phyloP scores from a whole-genome alignment of 805 yeast genomes.

The Debaryomyces tyrocola region DNA sequence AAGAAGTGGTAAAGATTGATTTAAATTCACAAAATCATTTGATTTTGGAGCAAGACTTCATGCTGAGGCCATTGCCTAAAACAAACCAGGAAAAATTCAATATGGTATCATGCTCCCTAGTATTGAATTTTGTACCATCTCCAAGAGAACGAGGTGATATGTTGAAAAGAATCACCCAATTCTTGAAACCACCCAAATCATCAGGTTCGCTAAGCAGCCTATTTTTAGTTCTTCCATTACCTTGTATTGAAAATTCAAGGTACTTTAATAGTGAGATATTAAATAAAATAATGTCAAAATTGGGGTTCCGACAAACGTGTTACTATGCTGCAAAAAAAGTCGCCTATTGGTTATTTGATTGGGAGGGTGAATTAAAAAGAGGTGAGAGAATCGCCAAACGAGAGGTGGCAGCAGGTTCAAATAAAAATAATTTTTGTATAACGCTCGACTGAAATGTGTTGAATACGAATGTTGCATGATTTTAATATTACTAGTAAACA shows the following conservation, averaged over 20 bases:
- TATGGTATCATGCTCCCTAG: slow-evolving; percentile 79
- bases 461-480: too few relatives aligned
- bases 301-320: slow-evolving; percentile 57
- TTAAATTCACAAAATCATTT: slow-evolving; percentile 74
- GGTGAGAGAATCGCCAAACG: slow-evolving; percentile 34
- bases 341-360: slow-evolving; percentile 67
- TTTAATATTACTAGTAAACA: background rate
- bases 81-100: slow-evolving; percentile 50
- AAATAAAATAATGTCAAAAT: slow-evolving; percentile 45
- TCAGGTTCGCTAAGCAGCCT: slow-evolving; percentile 35
- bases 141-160: slow-evolving; percentile 72
- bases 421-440: slow-evolving; percentile 69
- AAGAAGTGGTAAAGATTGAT: slow-evolving; percentile 64
- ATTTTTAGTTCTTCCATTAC: slow-evolving; percentile 84
- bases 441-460: background rate
- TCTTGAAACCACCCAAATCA: slow-evolving; percentile 42
- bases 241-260: slow-evolving; percentile 82
- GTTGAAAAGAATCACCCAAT: slow-evolving; percentile 60
- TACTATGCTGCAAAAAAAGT: slow-evolving; percentile 67
- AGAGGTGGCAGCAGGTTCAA: slow-evolving; percentile 55
- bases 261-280: slow-evolving; percentile 56
- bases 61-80: slow-evolving; percentile 67
- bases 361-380: slow-evolving; percentile 33
- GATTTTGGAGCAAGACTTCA: slow-evolving; percentile 78
- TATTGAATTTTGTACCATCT: slow-evolving; percentile 83